Evolutionary conservation across 495 filamentous ascomycete species (phyloP).

Genomic region (Annulohypoxylon nitens): DNA sequence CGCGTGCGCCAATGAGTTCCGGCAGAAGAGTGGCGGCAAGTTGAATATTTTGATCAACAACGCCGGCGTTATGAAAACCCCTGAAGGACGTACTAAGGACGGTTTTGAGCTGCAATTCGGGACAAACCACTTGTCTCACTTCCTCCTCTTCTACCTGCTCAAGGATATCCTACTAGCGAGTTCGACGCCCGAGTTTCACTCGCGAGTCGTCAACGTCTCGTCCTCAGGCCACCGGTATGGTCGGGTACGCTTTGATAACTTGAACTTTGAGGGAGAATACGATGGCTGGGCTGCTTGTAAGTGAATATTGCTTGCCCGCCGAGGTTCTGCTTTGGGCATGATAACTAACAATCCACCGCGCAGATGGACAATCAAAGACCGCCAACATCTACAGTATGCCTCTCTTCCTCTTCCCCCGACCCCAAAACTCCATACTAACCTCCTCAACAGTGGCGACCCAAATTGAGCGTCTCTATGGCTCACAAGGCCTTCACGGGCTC

Average conservation of each 20-base stretch:
- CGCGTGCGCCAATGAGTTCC: constrained; percentile 55
- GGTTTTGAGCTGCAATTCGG: constrained; percentile 65
- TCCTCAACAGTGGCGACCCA: constrained; percentile 44
- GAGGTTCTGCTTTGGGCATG: neutral
- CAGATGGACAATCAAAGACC: constrained; percentile 66
- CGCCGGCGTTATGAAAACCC: constrained; percentile 58
- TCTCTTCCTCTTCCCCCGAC: neutral
- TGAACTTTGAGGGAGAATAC: constrained; percentile 56
- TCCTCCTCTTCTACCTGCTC: constrained; percentile 67
- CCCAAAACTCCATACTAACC: neutral
- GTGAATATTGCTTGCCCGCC: constrained; percentile 46
- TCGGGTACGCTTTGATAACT: constrained; percentile 58
- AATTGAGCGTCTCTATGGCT: constrained; percentile 46
- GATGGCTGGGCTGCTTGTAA: constrained; percentile 32
- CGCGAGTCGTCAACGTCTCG: constrained; percentile 55
- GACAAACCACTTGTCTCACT: constrained; percentile 66
- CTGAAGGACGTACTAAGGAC: constrained; percentile 57
- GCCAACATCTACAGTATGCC: constrained; percentile 59
- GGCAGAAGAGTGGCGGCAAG: constrained; percentile 42
- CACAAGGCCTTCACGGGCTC: constrained; percentile 44
- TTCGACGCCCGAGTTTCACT: constrained; percentile 46
- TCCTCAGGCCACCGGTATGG: constrained; percentile 56
- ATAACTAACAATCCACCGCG: constrained; percentile 15
- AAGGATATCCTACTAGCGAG: constrained; percentile 57
- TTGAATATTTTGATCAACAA: constrained; percentile 54